Base-by-base conservation (phyloP, 768 basidiomycete species). In the Asterophora lycoperdoides region DNA sequence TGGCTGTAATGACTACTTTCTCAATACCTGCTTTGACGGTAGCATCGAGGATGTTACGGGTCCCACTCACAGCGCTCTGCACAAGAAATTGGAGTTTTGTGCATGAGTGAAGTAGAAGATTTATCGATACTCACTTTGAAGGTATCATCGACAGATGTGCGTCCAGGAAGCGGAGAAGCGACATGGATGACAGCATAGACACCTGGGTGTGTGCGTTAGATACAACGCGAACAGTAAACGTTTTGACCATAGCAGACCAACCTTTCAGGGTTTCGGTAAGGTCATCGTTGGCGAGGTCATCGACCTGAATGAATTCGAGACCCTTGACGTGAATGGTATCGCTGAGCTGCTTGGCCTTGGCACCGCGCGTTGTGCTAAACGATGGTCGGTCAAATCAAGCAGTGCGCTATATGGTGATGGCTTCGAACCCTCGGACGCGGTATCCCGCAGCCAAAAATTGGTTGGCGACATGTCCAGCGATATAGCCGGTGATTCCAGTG, bases 131-230 rank as follows among this genome's bases (percentile, higher is more conserved):
- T 52, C n/a, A 61, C 60, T 19, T 62, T 48, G 23, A 62, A 38
- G n/a, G 55, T 57, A 30, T 55, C 56, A 5, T 62, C 44, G n/a
- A 56, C 54, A 29, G 28, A 23, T 18, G 57, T 54, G n/a, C 53
- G 56, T 26, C 60, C 56, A 1, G 54, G 56, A 29, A 61, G 56
- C 2, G 61, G 61, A 8, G 68, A 68, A 10, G 69, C 70, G 20
- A 64, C 63, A 50, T 74, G 72, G 13, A 60, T 56, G 37, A 79
- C 65, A 3, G 66, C 76, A 33, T 69, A 65, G 19, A 77, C 69
- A 8, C 68, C 75, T 60, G 9, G 15, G 1, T 13, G 18, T 6
- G 37, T 23, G n/a, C 8, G 23, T 41, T 23, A 23, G 23, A 23
- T 23, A 23, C 23, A 23, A 6, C 23, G 23, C 23, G 23, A 23